These are phyloP conservation scores for Hypomyces rosellus DNA, from an alignment of 2,329 filamentous ascomycete genomes.

Conservation along the genomic window DNA sequence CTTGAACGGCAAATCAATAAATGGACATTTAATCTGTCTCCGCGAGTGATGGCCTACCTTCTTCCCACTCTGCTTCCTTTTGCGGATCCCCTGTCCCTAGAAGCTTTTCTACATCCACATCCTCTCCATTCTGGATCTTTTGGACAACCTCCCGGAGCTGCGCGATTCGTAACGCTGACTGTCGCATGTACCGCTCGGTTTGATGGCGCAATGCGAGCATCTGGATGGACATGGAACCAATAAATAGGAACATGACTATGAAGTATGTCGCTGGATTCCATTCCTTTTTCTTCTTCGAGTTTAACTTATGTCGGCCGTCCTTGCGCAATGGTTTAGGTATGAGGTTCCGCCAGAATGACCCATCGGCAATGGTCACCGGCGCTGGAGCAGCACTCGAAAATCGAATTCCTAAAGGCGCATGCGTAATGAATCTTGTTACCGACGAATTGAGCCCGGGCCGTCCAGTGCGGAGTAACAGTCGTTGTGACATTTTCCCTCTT, in stretches of 20 bases:
- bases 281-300: constrained; percentile 45
- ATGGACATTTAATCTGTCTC: background rate
- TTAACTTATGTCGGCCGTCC: constrained; percentile 28
- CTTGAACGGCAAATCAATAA: constrained; percentile 32
- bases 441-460: background rate
- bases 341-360: constrained; percentile 63
- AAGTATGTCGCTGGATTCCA: constrained; percentile 82
- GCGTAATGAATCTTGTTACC: background rate
- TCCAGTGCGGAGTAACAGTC: no score
- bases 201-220: constrained; percentile 77
- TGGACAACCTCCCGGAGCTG: constrained; percentile 70
- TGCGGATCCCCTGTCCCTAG: constrained; percentile 71
- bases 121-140: constrained; percentile 62
- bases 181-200: constrained; percentile 63
- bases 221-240: constrained; percentile 93
- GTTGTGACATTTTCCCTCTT: no score
- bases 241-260: constrained; percentile 74
- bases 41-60: constrained; percentile 47
- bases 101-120: constrained; percentile 77
- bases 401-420: constrained; percentile 16
- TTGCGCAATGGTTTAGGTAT: constrained; percentile 60
- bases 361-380: constrained; percentile 46
- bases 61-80: constrained; percentile 81
- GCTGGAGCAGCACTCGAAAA: constrained; percentile 32
- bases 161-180: constrained; percentile 72